Conservation (phyloP, 2,329 filamentous ascomycete species). For the Cercospora sp. region DNA sequence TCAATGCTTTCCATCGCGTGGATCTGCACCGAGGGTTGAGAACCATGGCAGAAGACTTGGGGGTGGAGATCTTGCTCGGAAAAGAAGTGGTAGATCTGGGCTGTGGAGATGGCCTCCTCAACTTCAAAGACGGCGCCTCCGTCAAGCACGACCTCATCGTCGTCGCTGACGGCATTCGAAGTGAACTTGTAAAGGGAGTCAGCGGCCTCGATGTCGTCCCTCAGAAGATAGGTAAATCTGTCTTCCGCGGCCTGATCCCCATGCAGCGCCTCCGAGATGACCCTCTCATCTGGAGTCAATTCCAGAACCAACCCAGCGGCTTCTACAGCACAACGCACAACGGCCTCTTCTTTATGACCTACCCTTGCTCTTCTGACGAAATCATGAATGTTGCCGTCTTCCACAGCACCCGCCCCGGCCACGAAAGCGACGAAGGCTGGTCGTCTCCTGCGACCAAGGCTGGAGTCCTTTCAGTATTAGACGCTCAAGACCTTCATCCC, state of each 20-base stretch:
- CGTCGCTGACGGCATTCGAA: slow-evolving; percentile 30
- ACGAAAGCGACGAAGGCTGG: slow-evolving; percentile 25
- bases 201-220: slow-evolving; percentile 7
- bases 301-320: slow-evolving; percentile 17
- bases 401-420: slow-evolving; percentile 19
- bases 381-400: slow-evolving; percentile 25
- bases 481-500: slow-evolving; percentile 14
- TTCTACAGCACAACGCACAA: slow-evolving; percentile 11
- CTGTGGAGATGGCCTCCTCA: slow-evolving; percentile 21
- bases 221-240: slow-evolving; percentile 17
- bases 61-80: slow-evolving; percentile 20
- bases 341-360: slow-evolving; percentile 18
- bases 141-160: slow-evolving; percentile 27
- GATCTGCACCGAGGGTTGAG: slow-evolving; percentile 27
- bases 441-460: slow-evolving; percentile 18
- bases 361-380: slow-evolving; percentile 21
- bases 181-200: slow-evolving; percentile 12
- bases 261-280: slow-evolving; percentile 15
- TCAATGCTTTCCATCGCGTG: slow-evolving; percentile 28
- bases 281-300: slow-evolving; percentile 14
- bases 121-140: slow-evolving; percentile 15
- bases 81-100: slow-evolving; percentile 23
- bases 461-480: slow-evolving; percentile 15
- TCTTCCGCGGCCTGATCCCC: slow-evolving; percentile 22
- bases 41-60: slow-evolving; percentile 16